These are phyloP conservation scores for Fonsecaea nubica DNA, from an alignment of 2,329 filamentous ascomycete genomes.

Conservation along the genomic window DNA sequence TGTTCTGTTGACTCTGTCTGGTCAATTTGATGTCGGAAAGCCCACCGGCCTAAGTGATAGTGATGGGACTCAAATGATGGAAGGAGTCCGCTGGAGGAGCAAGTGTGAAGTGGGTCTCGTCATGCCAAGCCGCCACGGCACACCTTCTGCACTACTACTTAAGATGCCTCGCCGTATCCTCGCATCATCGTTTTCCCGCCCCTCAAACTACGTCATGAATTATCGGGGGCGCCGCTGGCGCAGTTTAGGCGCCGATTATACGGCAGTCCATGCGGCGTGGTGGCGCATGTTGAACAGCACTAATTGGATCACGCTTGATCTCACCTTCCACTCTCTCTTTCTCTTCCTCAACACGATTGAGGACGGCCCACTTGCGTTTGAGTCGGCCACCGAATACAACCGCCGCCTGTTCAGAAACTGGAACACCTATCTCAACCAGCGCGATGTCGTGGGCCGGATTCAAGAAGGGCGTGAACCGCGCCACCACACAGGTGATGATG, in stretches of 20 bases:
- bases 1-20: not conserved
- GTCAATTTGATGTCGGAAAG: not conserved
- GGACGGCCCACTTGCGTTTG: conserved; percentile 12
- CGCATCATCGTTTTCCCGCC: not conserved
- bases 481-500: conserved; percentile 99
- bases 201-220: not conserved
- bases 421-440: conserved; percentile 17
- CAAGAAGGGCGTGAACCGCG: conserved; percentile 97
- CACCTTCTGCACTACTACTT: not conserved
- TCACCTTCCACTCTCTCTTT: conserved; percentile 4
- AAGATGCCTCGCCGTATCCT: not conserved
- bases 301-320: not conserved
- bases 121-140: not conserved
- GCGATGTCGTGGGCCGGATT: conserved; percentile 64
- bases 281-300: not conserved
- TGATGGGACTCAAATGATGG: not conserved
- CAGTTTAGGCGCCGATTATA: not conserved
- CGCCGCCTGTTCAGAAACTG: conserved; percentile 6
- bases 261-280: not conserved
- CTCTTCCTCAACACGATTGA: conserved; percentile 19
- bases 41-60: not conserved
- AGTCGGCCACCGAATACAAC: conserved; percentile 23
- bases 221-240: not conserved
- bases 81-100: not conserved
- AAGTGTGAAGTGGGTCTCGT: not conserved